phyloP scores from a whole-genome alignment of 164 flowering plant genomes.

The Magnolia officinalis region DNA sequence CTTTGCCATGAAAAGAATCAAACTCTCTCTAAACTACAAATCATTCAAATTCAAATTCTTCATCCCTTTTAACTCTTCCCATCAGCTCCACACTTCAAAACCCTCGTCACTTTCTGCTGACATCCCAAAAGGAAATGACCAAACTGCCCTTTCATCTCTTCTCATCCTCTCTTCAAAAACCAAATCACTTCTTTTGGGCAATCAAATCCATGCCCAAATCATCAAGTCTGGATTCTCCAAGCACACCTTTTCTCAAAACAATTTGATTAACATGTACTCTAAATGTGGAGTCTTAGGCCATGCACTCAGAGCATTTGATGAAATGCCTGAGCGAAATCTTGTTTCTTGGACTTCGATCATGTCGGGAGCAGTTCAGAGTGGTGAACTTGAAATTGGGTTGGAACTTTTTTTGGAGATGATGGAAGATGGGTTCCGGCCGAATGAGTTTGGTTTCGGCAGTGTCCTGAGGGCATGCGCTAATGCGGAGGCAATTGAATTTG shows the following conservation, averaged over 20 bases:
- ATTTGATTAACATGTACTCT: conserved; percentile 39
- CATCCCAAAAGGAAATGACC: neutral
- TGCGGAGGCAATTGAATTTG: conserved; percentile 18
- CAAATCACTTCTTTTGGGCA: conserved; percentile 22
- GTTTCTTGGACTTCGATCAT: conserved; percentile 54
- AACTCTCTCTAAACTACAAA: neutral
- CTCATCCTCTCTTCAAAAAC: conserved; percentile 27
- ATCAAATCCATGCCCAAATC: conserved; percentile 34
- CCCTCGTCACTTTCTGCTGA: neutral
- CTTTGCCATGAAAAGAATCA: neutral
- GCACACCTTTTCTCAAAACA: conserved; percentile 31
- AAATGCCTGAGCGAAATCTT: conserved; percentile 44
- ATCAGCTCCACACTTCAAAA: neutral
- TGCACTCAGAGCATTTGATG: conserved; percentile 45
- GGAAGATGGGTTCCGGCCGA: conserved; percentile 35
- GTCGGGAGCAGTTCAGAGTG: conserved; percentile 35
- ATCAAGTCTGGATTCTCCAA: conserved; percentile 32
- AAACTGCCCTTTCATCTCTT: conserved; percentile 21
- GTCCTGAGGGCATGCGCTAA: conserved; percentile 31
- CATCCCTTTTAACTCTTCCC: neutral
- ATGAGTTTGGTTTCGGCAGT: conserved; percentile 50
- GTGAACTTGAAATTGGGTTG: conserved; percentile 33
- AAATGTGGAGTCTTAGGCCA: conserved; percentile 23
- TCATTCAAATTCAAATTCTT: neutral
- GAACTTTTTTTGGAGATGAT: conserved; percentile 33